Conservation (phyloP, 345 rosid species). For the Ceriops tagal region DNA sequence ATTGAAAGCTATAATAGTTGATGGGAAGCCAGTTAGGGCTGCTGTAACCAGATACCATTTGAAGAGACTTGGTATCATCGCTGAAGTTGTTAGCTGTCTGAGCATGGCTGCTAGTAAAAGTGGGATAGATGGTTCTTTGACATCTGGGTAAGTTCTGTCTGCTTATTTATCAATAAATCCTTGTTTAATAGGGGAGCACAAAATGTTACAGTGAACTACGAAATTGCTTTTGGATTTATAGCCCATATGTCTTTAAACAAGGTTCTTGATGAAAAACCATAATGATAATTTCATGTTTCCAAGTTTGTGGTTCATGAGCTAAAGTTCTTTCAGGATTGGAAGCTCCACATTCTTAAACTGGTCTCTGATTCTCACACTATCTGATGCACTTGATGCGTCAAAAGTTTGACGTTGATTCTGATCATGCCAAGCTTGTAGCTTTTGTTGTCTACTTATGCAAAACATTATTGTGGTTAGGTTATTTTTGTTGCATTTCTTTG, state of each 20-base stretch:
- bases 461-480: too few relatives aligned
- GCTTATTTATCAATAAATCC: not conserved
- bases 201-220: not conserved
- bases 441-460: too few relatives aligned
- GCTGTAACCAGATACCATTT: constrained; percentile 85
- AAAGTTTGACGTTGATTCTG: too few relatives aligned
- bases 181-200: not conserved
- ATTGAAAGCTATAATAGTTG: constrained; percentile 77
- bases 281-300: too few relatives aligned
- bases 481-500: too few relatives aligned
- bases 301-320: too few relatives aligned
- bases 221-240: not conserved
- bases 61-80: constrained; percentile 80
- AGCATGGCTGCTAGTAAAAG: constrained; percentile 31
- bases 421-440: too few relatives aligned
- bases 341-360: too few relatives aligned
- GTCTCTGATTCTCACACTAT: too few relatives aligned
- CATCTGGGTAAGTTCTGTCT: constrained; percentile 45
- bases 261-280: too few relatives aligned
- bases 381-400: too few relatives aligned
- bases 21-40: constrained; percentile 83
- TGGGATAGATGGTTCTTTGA: constrained; percentile 47
- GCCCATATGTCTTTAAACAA: not conserved
- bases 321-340: too few relatives aligned
- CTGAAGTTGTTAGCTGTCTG: constrained; percentile 56